Percentiles rank a stretch among this genome's conserved stretches.
Evolutionary conservation across 495 filamentous ascomycete species (phyloP).

Genomic region (Aspergillus conjunctus): DNA sequence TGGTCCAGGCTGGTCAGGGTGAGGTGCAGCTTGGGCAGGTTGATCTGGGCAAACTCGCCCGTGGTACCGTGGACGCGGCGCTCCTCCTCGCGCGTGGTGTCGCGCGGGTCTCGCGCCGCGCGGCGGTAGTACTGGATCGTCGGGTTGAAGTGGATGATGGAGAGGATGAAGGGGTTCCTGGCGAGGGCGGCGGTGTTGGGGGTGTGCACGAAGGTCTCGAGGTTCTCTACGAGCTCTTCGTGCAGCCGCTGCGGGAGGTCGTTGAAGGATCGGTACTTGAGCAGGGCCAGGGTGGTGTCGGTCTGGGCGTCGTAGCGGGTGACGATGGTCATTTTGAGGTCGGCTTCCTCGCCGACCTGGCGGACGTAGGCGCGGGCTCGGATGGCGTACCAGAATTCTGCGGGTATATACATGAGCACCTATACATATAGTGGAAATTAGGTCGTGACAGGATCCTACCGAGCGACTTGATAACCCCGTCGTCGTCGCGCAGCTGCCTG

Average conservation of each 20-base stretch:
- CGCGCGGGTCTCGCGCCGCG: slow-evolving; percentile 14
- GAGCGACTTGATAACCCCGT: background rate
- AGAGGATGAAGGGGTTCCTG: slow-evolving; percentile 15
- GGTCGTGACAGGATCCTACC: too few species aligned
- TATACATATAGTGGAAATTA: too few species aligned
- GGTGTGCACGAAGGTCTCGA: slow-evolving; percentile 11
- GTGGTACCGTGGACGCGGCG: slow-evolving; percentile 3
- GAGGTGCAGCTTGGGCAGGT: slow-evolving; percentile 15
- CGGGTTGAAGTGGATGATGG: slow-evolving; percentile 18
- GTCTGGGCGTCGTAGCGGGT: slow-evolving; percentile 17
- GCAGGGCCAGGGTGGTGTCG: slow-evolving; percentile 9
- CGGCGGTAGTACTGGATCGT: slow-evolving; percentile 19
- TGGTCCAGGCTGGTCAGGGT: slow-evolving; percentile 17
- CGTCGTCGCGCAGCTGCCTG: slow-evolving; percentile 5
- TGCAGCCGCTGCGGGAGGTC: slow-evolving; percentile 18
- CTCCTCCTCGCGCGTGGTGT: slow-evolving; percentile 18
- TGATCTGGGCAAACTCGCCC: slow-evolving; percentile 12
- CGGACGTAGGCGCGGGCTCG: slow-evolving; percentile 15
- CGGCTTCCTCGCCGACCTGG: slow-evolving; percentile 9
- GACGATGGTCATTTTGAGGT: slow-evolving; percentile 19
- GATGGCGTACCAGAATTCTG: slow-evolving; percentile 22
- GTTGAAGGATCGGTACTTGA: slow-evolving; percentile 18
- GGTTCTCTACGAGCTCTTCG: slow-evolving; percentile 16
- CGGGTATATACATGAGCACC: background rate
- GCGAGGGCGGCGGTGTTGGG: slow-evolving; percentile 11